Evolutionary conservation across 2,329 filamentous ascomycete genomes (phyloP).

Genomic region (Diaporthe caulivora): DNA sequence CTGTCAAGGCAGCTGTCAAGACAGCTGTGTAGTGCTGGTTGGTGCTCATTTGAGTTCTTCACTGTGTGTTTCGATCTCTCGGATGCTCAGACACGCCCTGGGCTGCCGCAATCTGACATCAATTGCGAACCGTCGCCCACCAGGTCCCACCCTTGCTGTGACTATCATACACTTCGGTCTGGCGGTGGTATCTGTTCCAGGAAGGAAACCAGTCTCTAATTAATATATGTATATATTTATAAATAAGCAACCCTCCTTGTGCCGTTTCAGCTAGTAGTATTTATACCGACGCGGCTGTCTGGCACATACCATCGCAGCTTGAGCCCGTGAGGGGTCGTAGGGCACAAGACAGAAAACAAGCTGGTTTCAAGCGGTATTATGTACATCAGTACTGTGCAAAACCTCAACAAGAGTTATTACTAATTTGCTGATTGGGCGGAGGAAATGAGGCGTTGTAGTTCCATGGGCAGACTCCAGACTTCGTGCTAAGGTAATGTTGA

Average conservation of each 20-base stretch:
- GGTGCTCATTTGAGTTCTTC: not conserved
- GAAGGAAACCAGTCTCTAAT: too few relatives aligned
- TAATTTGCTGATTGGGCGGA: not conserved
- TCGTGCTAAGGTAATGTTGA: not conserved
- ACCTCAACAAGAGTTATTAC: not conserved
- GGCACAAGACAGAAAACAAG: not conserved
- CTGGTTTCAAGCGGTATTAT: not conserved
- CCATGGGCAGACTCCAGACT: not conserved
- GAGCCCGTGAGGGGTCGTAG: not conserved
- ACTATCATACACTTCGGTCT: not conserved
- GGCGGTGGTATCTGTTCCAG: not conserved
- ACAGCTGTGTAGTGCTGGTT: not conserved
- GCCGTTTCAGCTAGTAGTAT: not conserved
- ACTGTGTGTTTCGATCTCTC: not conserved
- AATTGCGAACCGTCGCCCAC: not conserved
- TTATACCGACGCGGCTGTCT: not conserved
- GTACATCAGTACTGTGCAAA: not conserved
- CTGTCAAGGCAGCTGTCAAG: rapidly evolving
- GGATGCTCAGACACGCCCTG: not conserved
- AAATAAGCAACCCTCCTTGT: too few relatives aligned
- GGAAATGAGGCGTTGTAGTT: not conserved
- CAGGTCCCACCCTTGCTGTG: not conserved
- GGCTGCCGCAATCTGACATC: not conserved
- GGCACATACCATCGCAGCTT: not conserved
- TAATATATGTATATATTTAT: not conserved